Base-by-base conservation (phyloP, 1,139 yeast species). In the Torulaspora pretoriensis region DNA sequence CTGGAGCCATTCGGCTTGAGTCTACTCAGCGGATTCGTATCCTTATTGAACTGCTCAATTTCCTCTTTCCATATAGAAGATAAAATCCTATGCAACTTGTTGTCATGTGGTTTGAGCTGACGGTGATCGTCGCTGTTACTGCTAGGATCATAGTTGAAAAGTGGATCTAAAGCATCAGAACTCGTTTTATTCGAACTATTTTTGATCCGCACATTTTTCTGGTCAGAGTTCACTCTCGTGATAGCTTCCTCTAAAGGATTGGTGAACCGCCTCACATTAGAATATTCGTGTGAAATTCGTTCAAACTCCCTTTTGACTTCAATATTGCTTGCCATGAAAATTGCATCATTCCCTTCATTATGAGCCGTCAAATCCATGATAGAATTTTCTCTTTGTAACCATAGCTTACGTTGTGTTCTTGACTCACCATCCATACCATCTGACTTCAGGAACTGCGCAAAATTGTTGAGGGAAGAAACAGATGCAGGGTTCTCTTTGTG, bases 301-400 rank as follows among this genome's bases (percentile, higher is more conserved):
- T 86, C 95, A 60, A 79, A 83, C 57, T 84, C 95, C 9, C 87
- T 77, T 51, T 89, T 72, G 13, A 80, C 75, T 50, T 80, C 89
- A 40, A 79, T 75, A 27, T 80, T 79, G 14, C 58, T 73, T 65
- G 56, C 77, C 78, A 75, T 73, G 49, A 75, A 65, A 8, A 61
- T 51, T 1, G 62, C 38, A 13, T 53, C 60, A 17, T 46, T 44
- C 16, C 51, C 46, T 9, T 57, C 57, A 40, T 51, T 56, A 39
- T 70, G 62, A 19, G 70, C 63, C 7, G 72, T 68, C 1, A 80
- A 66, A 57, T 81, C 86, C 69, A 82, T 69, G 35, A 81, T 70
- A 4, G 85, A 80, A 55, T 77, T 83, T 53, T 86, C 95, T 50
- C 95, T 71, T 61, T 85, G 95, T 30, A 86, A 68, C 95, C 95